Percentiles rank a stretch among this genome's conserved stretches.
Conservation (phyloP, 2,329 filamentous ascomycete species). For the Zalaria sp. region DNA sequence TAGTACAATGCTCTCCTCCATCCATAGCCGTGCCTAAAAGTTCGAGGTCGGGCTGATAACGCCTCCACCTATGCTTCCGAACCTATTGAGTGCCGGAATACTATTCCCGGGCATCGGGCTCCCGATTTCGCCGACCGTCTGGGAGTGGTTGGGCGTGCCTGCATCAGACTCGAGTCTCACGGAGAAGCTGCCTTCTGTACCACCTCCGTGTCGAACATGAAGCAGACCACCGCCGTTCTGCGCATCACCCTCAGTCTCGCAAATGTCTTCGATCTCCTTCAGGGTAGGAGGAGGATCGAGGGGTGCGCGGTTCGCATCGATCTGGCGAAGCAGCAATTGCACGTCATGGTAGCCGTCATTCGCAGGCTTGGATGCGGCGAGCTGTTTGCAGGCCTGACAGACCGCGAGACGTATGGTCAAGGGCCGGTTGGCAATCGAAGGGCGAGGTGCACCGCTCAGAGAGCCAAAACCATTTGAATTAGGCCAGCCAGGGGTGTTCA, state of each 20-base stretch:
- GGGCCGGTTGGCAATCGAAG: conserved; percentile 31
- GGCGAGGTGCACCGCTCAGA: conserved; percentile 34
- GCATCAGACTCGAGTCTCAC: conserved; percentile 27
- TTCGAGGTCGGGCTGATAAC: no score
- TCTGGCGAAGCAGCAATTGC: conserved; percentile 45
- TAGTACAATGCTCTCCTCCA: no score
- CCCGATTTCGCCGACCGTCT: conserved; percentile 32
- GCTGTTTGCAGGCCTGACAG: conserved; percentile 60
- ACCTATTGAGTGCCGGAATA: conserved; percentile 14
- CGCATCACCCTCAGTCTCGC: conserved; percentile 76
- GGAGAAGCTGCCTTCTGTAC: conserved; percentile 16
- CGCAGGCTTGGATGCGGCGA: conserved; percentile 26
- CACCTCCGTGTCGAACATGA: conserved; percentile 41
- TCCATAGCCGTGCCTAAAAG: no score
- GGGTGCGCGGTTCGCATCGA: conserved; percentile 47
- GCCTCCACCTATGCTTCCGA: neutral
- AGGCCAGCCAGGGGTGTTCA: conserved; percentile 25
- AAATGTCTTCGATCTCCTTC: conserved; percentile 66
- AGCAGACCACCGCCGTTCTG: conserved; percentile 89
- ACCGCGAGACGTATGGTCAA: conserved; percentile 59
- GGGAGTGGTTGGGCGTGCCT: conserved; percentile 14
- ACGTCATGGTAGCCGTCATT: conserved; percentile 57
- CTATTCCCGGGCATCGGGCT: conserved; percentile 30
- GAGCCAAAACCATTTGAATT: conserved; percentile 35
- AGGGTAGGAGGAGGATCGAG: conserved; percentile 42